Conservation (phyloP, 208 protist species). For the Lotmaria passim region DNA sequence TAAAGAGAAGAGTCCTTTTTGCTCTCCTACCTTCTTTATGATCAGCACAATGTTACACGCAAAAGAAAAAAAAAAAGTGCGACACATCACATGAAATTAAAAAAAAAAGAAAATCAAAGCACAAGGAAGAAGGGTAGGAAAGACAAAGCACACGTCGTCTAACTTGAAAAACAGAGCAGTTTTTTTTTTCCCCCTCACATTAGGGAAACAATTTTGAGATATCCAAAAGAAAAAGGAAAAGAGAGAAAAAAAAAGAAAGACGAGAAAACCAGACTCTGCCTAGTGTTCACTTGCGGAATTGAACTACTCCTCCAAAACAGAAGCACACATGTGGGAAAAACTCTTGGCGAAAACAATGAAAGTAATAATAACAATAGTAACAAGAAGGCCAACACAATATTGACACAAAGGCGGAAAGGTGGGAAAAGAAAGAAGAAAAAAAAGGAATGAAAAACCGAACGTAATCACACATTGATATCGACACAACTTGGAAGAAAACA, state of each 20-base stretch:
- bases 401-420: too few species aligned
- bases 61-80: not conserved
- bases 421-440: not conserved
- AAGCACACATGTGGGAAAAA: too few species aligned
- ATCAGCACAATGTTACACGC: too few species aligned
- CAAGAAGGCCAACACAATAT: too few species aligned
- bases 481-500: not conserved
- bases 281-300: too few species aligned
- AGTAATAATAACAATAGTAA: too few species aligned
- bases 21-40: too few species aligned
- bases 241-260: not conserved
- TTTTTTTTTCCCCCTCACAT: too few species aligned
- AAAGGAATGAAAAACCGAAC: not conserved
- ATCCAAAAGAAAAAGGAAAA: not conserved
- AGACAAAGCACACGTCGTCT: not conserved
- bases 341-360: too few species aligned
- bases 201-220: too few species aligned
- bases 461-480: not conserved
- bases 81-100: constrained; percentile 3
- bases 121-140: not conserved
- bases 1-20: too few species aligned
- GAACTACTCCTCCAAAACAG: too few species aligned
- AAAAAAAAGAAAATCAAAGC: constrained; percentile 12
- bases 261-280: not conserved
- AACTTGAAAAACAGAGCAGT: not conserved